phyloP scores from a whole-genome alignment of 495 filamentous ascomycete genomes.

The Barbatosphaeria neglecta region DNA sequence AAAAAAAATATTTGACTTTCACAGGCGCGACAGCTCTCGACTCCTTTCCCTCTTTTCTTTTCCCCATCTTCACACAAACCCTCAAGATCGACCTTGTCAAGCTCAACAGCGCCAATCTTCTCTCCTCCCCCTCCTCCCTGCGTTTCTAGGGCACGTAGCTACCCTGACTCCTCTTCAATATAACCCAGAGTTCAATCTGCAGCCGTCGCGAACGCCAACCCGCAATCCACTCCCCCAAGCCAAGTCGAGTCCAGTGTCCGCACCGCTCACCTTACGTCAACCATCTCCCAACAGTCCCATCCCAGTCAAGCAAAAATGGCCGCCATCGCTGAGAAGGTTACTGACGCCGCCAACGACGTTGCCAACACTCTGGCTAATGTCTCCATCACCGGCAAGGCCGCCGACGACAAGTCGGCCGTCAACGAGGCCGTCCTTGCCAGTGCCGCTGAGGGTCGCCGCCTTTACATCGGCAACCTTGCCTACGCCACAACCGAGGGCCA shows the following conservation, averaged over 20 bases:
- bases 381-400: constrained; percentile 48
- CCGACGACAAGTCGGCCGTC: constrained; percentile 40
- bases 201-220: constrained; percentile 32
- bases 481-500: constrained; percentile 99
- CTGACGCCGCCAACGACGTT: constrained; percentile 65
- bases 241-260: too few relatives aligned
- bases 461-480: constrained; percentile 99
- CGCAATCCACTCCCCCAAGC: constrained; percentile 23
- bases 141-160: constrained; percentile 81
- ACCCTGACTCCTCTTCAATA: constrained; percentile 59
- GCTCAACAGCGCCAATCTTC: constrained; percentile 28
- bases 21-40: constrained; percentile 14
- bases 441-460: constrained; percentile 94
- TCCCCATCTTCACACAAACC: constrained; percentile 22
- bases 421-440: constrained; percentile 89
- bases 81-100: constrained; percentile 29
- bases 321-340: constrained; percentile 49
- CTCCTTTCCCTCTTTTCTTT: constrained; percentile 30
- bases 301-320: constrained; percentile 40
- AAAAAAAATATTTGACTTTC: constrained; percentile 42
- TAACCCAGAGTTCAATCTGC: constrained; percentile 42
- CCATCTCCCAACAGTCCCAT: constrained; percentile 23
- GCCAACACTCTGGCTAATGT: constrained; percentile 74
- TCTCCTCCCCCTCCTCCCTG: constrained; percentile 24
- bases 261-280: constrained; percentile 21